A percentile compares a stretch with the other conserved stretches of the same genome.
phyloP scores from a whole-genome alignment of 2,329 filamentous ascomycete genomes.

The Exutisphaerella laricina region DNA sequence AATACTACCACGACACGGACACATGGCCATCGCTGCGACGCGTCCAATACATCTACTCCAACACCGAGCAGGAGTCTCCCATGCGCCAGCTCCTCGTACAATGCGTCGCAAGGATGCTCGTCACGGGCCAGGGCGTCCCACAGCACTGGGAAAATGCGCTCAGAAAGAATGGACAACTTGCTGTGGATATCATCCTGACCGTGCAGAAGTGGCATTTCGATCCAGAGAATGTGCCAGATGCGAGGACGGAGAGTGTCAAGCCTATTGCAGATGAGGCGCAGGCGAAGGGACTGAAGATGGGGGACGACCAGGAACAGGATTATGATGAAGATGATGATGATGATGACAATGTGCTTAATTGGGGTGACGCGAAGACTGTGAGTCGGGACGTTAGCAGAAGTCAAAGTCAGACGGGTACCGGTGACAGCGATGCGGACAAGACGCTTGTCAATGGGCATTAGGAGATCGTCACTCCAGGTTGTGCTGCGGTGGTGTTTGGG shows the following conservation, averaged over 20 bases:
- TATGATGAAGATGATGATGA: constrained; percentile 12
- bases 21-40: constrained; percentile 49
- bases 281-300: constrained; percentile 34
- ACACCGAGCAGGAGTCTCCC: constrained; percentile 28
- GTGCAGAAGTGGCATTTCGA: constrained; percentile 52
- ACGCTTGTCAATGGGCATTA: constrained; percentile 8
- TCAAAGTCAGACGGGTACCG: constrained; percentile 9
- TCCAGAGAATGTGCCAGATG: constrained; percentile 44
- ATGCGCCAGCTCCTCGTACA: constrained; percentile 39
- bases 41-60: constrained; percentile 42
- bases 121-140: constrained; percentile 46
- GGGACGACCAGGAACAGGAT: constrained; percentile 24
- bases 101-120: constrained; percentile 47
- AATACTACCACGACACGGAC: constrained; percentile 49
- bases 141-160: constrained; percentile 51
- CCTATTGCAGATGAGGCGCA: constrained; percentile 33
- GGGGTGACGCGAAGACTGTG: constrained; percentile 18
- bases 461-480: no score
- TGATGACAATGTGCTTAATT: constrained; percentile 21
- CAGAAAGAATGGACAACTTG: constrained; percentile 50
- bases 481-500: no score
- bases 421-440: constrained; percentile 4
- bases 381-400: constrained; percentile 8
- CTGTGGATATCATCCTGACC: constrained; percentile 50
- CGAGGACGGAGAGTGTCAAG: constrained; percentile 40